Evolutionary conservation across 495 filamentous ascomycete genomes (phyloP), one percentile per base, ranked within the genome.

Genomic region (Chaetomium tenue): DNA sequence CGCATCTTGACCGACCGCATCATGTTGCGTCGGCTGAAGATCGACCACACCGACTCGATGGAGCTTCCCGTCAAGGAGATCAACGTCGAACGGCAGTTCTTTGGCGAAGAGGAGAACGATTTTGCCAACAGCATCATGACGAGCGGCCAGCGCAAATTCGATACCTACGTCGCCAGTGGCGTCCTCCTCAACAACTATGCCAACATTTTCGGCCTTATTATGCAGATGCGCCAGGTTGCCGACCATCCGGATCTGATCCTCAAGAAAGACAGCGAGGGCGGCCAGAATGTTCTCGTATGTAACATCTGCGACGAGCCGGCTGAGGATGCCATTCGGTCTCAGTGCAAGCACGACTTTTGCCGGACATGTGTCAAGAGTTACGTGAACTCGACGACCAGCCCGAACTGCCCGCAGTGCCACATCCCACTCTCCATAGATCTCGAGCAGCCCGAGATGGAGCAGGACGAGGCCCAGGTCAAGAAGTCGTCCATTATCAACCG

Each of bases 151-250:
- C 86, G 94, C 46, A 86, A 92, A 64, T 98, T 97, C 66, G 90
- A 97, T 66, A 97, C 91, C 0, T 98, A 97, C 70, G 94, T 97
- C 22, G 90, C 91, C 54, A 90, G 89, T 50, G 94, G 93, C 75
- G 94, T 98, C 6, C 86, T 97, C 75, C 83, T 98, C 61, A 96
- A 97, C 79, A 98, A 98, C 70, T 97, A 97, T 70, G 93, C 93
- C 78, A 92, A 92, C 59, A 89, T 89, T 51, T 89, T 89, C 61
- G 91, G 91, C 53, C 82, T 96, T 47, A 96, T 97, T 71, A 96
- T 96, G 89, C 90, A 95, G 74, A 97, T 97, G 93, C 90, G 93
- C 33, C 94, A 97, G 79, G 89, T 93, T 9, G 91, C 93, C 0
- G 92, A 98, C 69, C 94, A 98, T 74, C 94, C 94, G 1, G 94